Percentiles rank a stretch among this genome's conserved stretches.
Evolutionary conservation across 805 yeast genomes (phyloP).

Genomic region (Starmera dryadoides): DNA sequence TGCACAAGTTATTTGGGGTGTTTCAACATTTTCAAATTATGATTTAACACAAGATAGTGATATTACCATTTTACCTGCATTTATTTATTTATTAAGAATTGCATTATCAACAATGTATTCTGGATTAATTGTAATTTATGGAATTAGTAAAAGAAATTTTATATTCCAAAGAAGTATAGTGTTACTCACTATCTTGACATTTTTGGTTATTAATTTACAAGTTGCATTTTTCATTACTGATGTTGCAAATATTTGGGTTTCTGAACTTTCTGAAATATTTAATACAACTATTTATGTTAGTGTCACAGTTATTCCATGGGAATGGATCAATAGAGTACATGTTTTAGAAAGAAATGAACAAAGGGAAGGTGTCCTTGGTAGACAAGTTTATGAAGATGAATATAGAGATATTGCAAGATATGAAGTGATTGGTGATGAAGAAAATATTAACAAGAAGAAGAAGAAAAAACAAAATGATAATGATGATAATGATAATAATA

Average conservation of each 20-base stretch:
- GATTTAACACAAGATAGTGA: constrained; percentile 22
- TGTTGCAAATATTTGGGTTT: constrained; percentile 69
- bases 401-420: constrained; percentile 18
- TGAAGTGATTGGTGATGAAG: constrained; percentile 11
- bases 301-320: constrained; percentile 75
- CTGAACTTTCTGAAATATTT: constrained; percentile 65
- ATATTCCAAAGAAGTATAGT: constrained; percentile 44
- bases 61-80: constrained; percentile 60
- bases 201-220: constrained; percentile 50
- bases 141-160: constrained; percentile 42
- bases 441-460: constrained; percentile 10
- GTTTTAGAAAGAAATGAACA: constrained; percentile 52
- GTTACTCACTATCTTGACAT: constrained; percentile 48
- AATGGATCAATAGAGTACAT: constrained; percentile 68
- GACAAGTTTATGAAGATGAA: constrained; percentile 70
- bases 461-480: constrained; percentile 1
- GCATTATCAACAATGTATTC: constrained; percentile 66
- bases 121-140: constrained; percentile 50
- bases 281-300: constrained; percentile 65
- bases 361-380: constrained; percentile 66
- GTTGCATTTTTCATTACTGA: constrained; percentile 72
- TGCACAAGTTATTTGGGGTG: constrained; percentile 65
- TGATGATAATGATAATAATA: constrained; percentile 8
- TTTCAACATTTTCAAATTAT: constrained; percentile 41
- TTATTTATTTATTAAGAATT: constrained; percentile 66